Evolutionary conservation across 805 yeast species (phyloP), one percentile per base, ranked within the genome.

Genomic region (Zygoascus flipseniorum): DNA sequence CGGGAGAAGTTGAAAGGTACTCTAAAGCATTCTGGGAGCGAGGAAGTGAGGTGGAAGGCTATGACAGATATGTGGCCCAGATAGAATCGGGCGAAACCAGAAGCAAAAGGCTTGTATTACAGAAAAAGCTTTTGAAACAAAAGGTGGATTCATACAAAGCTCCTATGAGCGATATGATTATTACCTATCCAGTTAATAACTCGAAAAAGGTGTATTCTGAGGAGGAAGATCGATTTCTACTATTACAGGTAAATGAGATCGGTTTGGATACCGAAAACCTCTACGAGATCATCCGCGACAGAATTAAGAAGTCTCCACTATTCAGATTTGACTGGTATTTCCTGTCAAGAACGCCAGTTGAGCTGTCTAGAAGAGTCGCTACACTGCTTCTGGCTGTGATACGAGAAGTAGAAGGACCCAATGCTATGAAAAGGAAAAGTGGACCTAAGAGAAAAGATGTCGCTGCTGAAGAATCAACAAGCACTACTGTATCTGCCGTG

Each of bases 11-110:
- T 9, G 71, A 81, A 55, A 82, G 81, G 46, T 92, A 92, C 66
- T 82, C 92, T 9, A 72, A 75, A 50, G 85, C 79, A 3, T 93
- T 92, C 65, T 90, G 97, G 96, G 66, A 75, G 43, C 76, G 85
- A 52, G 84, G 81, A 64, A 73, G 79, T 50, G 88, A 85, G 60
- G 82, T 93, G 53, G 96, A 89, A 28, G 97, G 96, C n/a, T 84
- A 83, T 66, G 98, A 93, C 58, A 76, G 86, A 60, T 88, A 85
- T 66, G 69, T 90, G 51, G 73, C 77, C 19, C 93, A 85, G 61
- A 86, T 93, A 55, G 97, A 92, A 65, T 75, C 77, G 3, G 99
- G 97, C 18, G 98, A 93, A 66, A 95, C 86, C 52, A 83, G 80
- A 65, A 76, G 85, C 13, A 72, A 81, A 46, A 83, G 80, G 60